Evolutionary conservation across 148 eudicot genomes (phyloP).

Genomic region (Mesembryanthemum crystallinum): DNA sequence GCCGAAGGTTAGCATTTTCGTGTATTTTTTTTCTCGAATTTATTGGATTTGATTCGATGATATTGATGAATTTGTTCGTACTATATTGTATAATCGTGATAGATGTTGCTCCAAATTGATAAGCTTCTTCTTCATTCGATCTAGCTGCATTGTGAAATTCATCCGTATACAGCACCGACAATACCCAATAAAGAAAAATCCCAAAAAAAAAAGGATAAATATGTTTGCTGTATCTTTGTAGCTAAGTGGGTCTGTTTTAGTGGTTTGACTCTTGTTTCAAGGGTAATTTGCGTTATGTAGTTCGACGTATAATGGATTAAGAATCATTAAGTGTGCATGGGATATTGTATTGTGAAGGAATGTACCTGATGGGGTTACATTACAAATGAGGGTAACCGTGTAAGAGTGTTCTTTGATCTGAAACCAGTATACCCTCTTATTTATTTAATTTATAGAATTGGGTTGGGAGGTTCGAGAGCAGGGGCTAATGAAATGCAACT

Average conservation of each 20-base stretch:
- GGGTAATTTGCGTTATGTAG: too few species aligned
- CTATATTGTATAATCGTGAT: not conserved
- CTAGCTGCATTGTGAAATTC: slow-evolving; percentile 23
- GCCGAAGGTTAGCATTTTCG: slow-evolving; percentile 60
- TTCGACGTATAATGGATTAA: too few species aligned
- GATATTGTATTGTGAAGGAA: slow-evolving; percentile 4
- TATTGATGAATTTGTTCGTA: slow-evolving; percentile 5
- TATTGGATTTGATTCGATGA: slow-evolving; percentile 5
- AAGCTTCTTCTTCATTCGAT: slow-evolving; percentile 9
- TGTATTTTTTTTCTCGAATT: not conserved
- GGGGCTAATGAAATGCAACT: too few species aligned
- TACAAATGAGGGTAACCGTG: too few species aligned
- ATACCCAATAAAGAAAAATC: not conserved
- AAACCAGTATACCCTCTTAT: too few species aligned
- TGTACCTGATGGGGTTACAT: not conserved
- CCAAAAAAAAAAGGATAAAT: not conserved
- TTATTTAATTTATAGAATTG: too few species aligned
- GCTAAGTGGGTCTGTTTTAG: not conserved
- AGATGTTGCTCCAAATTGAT: slow-evolving; percentile 1
- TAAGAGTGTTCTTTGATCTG: too few species aligned
- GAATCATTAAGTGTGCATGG: not conserved
- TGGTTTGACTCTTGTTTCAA: not conserved
- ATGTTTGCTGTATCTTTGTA: slow-evolving; percentile 9
- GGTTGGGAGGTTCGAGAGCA: too few species aligned
- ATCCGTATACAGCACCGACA: slow-evolving; percentile 19